These are phyloP conservation scores for Penicillium verrucosum DNA, from an alignment of 2,329 filamentous ascomycete species.

Conservation along the genomic window DNA sequence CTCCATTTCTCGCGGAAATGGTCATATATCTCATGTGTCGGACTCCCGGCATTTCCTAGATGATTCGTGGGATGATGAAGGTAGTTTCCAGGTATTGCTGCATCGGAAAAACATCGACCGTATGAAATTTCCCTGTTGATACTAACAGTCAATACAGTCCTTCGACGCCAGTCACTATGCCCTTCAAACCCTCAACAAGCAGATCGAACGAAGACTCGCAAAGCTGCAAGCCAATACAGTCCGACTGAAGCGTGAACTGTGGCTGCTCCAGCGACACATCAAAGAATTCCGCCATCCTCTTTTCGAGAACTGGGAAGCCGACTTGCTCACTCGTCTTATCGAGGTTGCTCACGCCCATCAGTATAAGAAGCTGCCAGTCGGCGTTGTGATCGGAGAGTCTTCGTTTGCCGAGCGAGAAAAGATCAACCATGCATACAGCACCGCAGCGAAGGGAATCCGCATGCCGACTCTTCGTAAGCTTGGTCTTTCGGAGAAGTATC, in stretches of 20 bases:
- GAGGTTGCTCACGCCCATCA: slow-evolving; percentile 29
- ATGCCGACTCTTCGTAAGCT: slow-evolving; percentile 24
- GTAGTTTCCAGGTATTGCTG: slow-evolving; percentile 1
- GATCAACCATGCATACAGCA: slow-evolving; percentile 25
- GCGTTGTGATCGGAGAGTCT: slow-evolving; percentile 18
- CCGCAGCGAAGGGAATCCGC: slow-evolving; percentile 26
- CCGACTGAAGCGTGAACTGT: slow-evolving; percentile 26
- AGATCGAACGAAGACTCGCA: slow-evolving; percentile 24
- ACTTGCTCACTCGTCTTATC: slow-evolving; percentile 36
- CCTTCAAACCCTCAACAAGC: slow-evolving; percentile 26
- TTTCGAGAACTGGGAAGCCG: slow-evolving; percentile 35
- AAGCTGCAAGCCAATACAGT: slow-evolving; percentile 21
- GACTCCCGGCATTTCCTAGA: neutral
- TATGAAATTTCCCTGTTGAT: neutral
- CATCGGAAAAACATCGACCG: neutral
- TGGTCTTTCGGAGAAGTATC: slow-evolving; percentile 25
- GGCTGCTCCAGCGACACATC: slow-evolving; percentile 27
- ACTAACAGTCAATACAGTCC: slow-evolving; percentile 12
- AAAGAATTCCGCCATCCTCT: slow-evolving; percentile 26
- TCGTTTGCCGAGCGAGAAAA: slow-evolving; percentile 16
- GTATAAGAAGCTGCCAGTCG: slow-evolving; percentile 22
- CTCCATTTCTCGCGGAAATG: slow-evolving; percentile 1
- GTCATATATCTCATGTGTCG: neutral
- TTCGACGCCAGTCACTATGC: slow-evolving; percentile 19
- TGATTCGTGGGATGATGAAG: slow-evolving; percentile 2